These are phyloP conservation scores for Solanum pennellii DNA, from an alignment of 257 asterid genomes.

Conservation along the genomic window DNA sequence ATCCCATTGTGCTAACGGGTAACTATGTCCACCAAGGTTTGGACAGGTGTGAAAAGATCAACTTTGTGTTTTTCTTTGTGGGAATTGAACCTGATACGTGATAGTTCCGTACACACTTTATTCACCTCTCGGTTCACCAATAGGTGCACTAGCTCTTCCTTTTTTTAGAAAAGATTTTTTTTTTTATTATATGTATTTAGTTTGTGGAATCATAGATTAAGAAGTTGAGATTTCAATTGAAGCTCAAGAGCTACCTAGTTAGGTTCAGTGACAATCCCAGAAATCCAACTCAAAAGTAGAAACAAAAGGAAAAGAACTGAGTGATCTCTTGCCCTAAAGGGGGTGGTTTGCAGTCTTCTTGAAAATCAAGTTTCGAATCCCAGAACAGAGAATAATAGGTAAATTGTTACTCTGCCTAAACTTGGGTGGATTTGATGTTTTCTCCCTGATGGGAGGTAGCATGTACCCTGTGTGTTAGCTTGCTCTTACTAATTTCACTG, in stretches of 20 bases:
- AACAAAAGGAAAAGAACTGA: background rate
- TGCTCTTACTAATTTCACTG: background rate
- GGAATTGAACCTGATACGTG: background rate
- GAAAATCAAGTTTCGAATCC: background rate
- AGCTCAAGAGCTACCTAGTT: background rate
- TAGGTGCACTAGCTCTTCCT: background rate
- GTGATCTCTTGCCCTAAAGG: background rate
- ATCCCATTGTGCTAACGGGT: background rate
- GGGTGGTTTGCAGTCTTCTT: background rate
- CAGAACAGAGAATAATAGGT: background rate
- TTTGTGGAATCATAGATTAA: background rate
- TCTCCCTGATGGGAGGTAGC: background rate
- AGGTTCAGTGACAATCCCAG: background rate
- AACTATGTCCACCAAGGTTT: background rate
- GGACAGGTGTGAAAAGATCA: background rate
- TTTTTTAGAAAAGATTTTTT: background rate
- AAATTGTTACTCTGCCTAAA: background rate
- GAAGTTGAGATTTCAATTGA: background rate
- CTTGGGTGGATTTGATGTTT: background rate
- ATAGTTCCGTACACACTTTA: background rate
- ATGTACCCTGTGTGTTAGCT: background rate
- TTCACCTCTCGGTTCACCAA: background rate
- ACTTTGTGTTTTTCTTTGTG: background rate
- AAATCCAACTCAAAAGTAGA: background rate
- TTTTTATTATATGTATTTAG: background rate